Conservation (phyloP, 2,329 filamentous ascomycete genomes). For the Phialemonium atrogriseum region DNA sequence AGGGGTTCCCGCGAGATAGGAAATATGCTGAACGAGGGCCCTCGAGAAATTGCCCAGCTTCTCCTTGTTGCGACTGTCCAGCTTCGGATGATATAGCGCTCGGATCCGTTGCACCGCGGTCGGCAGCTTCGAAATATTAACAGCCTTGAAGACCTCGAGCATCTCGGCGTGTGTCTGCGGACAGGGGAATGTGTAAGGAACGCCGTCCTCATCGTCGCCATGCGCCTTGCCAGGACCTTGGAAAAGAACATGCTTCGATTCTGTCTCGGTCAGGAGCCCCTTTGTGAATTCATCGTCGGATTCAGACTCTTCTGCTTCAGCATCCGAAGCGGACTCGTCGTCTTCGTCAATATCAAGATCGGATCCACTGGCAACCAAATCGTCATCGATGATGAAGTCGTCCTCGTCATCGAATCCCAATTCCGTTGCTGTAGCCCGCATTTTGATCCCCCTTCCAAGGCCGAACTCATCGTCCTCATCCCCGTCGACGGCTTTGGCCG, state of each 20-base stretch:
- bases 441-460: constrained; percentile 50
- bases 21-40: constrained; percentile 56
- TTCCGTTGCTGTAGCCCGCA: constrained; percentile 48
- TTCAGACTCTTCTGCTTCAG: constrained; percentile 26
- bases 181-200: constrained; percentile 82
- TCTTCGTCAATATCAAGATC: constrained; percentile 50
- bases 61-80: constrained; percentile 76
- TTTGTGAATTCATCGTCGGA: constrained; percentile 66
- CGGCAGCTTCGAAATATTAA: constrained; percentile 59
- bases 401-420: constrained; percentile 86
- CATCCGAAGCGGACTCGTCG: constrained; percentile 24
- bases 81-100: constrained; percentile 83
- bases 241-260: constrained; percentile 45
- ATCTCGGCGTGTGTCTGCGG: constrained; percentile 72
- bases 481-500: constrained; percentile 22
- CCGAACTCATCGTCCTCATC: constrained; percentile 50
- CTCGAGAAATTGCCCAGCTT: constrained; percentile 63
- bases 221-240: constrained; percentile 33
- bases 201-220: constrained; percentile 40
- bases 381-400: constrained; percentile 84
- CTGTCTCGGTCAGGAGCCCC: constrained; percentile 54
- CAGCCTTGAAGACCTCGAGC: constrained; percentile 52
- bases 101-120: constrained; percentile 82
- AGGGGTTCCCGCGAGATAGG: constrained; percentile 35
- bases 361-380: constrained; percentile 76